Evolutionary conservation across 2,329 filamentous ascomycete species (phyloP).

Genomic region (Shiraia bambusicola): DNA sequence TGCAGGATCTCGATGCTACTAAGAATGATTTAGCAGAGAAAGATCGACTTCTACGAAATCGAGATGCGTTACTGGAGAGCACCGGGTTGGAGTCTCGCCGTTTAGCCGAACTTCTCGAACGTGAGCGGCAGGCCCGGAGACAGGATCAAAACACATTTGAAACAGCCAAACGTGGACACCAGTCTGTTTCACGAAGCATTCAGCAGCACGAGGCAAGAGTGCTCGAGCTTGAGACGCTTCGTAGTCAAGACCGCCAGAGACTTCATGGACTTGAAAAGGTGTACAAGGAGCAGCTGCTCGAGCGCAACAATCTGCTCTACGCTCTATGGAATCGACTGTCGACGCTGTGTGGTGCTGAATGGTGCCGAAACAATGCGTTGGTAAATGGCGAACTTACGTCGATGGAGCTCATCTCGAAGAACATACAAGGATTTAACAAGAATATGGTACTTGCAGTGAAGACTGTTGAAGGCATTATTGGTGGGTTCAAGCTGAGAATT

Average conservation of each 20-base stretch:
- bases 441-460: slow-evolving; percentile 86
- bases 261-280: slow-evolving; percentile 74
- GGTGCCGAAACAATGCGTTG: slow-evolving; percentile 84
- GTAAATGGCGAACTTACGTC: slow-evolving; percentile 86
- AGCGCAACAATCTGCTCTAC: slow-evolving; percentile 85
- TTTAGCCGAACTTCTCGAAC: slow-evolving; percentile 83
- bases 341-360: slow-evolving; percentile 83
- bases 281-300: slow-evolving; percentile 82
- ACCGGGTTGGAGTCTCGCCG: slow-evolving; percentile 84
- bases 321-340: slow-evolving; percentile 89
- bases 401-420: slow-evolving; percentile 80
- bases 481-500: slow-evolving; percentile 76
- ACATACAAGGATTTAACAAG: slow-evolving; percentile 84
- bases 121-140: slow-evolving; percentile 80
- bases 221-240: slow-evolving; percentile 78
- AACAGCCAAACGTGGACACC: slow-evolving; percentile 81
- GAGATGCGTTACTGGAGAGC: slow-evolving; percentile 83
- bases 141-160: slow-evolving; percentile 88
- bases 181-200: slow-evolving; percentile 82
- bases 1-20: slow-evolving; percentile 77
- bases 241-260: slow-evolving; percentile 75
- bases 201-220: slow-evolving; percentile 83
- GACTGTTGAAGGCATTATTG: slow-evolving; percentile 78
- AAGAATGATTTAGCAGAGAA: slow-evolving; percentile 83
- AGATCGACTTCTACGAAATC: slow-evolving; percentile 84